phyloP scores from a whole-genome alignment of 1,284 basidiomycete species.

The Calocybe gambosa region DNA sequence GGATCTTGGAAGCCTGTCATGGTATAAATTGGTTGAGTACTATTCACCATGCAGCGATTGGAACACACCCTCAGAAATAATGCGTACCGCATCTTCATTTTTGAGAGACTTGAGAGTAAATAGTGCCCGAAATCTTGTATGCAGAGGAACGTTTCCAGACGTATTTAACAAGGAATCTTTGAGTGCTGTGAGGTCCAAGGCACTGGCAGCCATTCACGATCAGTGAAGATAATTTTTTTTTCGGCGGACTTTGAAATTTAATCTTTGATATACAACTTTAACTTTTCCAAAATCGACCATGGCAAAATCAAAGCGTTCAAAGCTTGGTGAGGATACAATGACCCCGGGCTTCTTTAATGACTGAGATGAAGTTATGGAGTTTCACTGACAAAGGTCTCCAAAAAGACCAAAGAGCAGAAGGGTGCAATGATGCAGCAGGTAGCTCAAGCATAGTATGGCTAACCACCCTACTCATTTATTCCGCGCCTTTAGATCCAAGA shows the following conservation, averaged over 20 bases:
- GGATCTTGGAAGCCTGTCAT: slow-evolving; percentile 75
- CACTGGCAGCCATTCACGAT: slow-evolving; percentile 23
- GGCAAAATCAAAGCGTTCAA: slow-evolving; percentile 85
- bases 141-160: slow-evolving; percentile 69
- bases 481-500: slow-evolving; percentile 54
- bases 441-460: slow-evolving; percentile 19
- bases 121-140: slow-evolving; percentile 87
- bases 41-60: slow-evolving; percentile 3
- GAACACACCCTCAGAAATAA: slow-evolving; percentile 76
- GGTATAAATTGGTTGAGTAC: background rate
- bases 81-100: slow-evolving; percentile 73
- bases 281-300: slow-evolving; percentile 38
- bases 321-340: slow-evolving; percentile 56
- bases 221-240: slow-evolving; percentile 23
- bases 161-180: slow-evolving; percentile 73
- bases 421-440: slow-evolving; percentile 79
- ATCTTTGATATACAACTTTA: slow-evolving; percentile 10
- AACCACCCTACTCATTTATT: slow-evolving; percentile 5
- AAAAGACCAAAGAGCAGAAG: slow-evolving; percentile 85
- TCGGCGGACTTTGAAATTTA: slow-evolving; percentile 29
- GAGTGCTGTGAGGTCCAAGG: slow-evolving; percentile 48
- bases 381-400: slow-evolving; percentile 72
- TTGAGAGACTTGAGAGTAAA: slow-evolving; percentile 91
- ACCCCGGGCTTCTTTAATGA: slow-evolving; percentile 7
- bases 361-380: slow-evolving; percentile 36